Percentiles rank a stretch among this genome's conserved stretches.
phyloP scores from a whole-genome alignment of 306 rosid genomes.

The Quillaja saponaria region DNA sequence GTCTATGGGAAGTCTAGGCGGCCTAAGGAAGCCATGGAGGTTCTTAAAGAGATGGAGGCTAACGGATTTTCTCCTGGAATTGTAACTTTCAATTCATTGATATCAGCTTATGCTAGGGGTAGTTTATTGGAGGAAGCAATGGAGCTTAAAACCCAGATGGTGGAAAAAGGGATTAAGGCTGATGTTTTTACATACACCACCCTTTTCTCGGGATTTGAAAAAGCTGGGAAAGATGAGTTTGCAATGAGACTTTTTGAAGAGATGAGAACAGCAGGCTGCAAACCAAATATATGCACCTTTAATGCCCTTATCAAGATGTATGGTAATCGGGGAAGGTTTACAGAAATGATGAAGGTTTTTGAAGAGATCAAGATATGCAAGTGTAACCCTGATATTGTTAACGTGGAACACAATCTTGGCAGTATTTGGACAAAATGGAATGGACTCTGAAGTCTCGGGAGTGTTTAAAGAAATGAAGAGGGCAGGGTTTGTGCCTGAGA shows the following conservation, averaged over 20 bases:
- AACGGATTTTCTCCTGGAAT: constrained; percentile 60
- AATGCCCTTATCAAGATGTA: constrained; percentile 92
- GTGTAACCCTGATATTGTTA: constrained; percentile 79
- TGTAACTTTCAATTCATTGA: constrained; percentile 78
- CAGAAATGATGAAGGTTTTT: constrained; percentile 84
- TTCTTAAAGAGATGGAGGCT: constrained; percentile 73
- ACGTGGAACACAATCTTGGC: constrained; percentile 94
- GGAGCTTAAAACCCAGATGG: constrained; percentile 61
- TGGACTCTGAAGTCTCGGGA: constrained; percentile 80
- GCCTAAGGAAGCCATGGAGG: constrained; percentile 75
- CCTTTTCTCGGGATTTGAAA: constrained; percentile 78
- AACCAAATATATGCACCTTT: constrained; percentile 82
- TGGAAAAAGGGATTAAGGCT: constrained; percentile 70
- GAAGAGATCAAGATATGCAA: constrained; percentile 63
- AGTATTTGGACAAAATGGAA: constrained; percentile 86
- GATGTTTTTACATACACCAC: constrained; percentile 92
- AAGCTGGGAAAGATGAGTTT: constrained; percentile 74
- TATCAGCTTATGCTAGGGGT: constrained; percentile 77
- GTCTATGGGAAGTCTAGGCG: constrained; percentile 90
- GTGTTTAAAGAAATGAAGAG: constrained; percentile 91
- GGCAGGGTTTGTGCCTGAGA: constrained; percentile 91
- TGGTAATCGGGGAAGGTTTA: constrained; percentile 81
- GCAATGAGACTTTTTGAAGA: constrained; percentile 65
- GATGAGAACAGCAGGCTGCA: constrained; percentile 71
- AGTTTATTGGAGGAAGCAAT: constrained; percentile 79